A percentile compares a stretch with the other conserved stretches of the same genome.
Evolutionary conservation across 441 rosid species (phyloP).

Genomic region (Sinapis alba): DNA sequence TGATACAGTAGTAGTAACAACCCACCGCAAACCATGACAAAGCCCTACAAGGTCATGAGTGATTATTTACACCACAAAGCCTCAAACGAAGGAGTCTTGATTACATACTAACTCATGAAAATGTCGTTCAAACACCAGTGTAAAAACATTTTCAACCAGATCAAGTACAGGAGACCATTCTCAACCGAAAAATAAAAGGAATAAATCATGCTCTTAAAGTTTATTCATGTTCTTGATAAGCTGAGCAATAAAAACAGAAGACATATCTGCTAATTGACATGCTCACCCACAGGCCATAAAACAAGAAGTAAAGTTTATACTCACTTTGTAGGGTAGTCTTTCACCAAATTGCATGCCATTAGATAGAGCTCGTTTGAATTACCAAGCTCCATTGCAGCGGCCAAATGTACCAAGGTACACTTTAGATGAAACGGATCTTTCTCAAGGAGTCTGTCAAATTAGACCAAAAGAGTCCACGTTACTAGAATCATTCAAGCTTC

Average conservation of each 20-base stretch:
- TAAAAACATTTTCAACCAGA: background rate
- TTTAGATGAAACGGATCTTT: conserved; percentile 96
- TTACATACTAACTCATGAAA: conserved; percentile 10
- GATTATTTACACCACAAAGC: conserved; percentile 15
- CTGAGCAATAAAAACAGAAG: conserved; percentile 15
- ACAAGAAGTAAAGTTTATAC: conserved; percentile 31
- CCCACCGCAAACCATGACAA: conserved; percentile 99
- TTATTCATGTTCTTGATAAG: conserved; percentile 7
- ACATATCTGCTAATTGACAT: background rate
- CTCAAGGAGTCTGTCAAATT: conserved; percentile 71
- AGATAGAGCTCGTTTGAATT: conserved; percentile 94
- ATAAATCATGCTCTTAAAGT: background rate
- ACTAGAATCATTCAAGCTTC: conserved; percentile 14
- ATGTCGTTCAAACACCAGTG: conserved; percentile 11
- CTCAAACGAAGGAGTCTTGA: conserved; percentile 10
- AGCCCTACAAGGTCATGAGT: conserved; percentile 61
- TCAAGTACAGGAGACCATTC: background rate
- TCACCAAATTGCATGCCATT: conserved; percentile 93
- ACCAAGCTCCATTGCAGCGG: conserved; percentile 95
- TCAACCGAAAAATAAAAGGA: background rate
- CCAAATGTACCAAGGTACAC: conserved; percentile 83
- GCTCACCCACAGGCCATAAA: conserved; percentile 14
- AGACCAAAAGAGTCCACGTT: conserved; percentile 23
- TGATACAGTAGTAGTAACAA: conserved; percentile 93
- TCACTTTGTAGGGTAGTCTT: conserved; percentile 96